Evolutionary conservation across 495 filamentous ascomycete genomes (phyloP).

Genomic region (Alectoria sarmentosa): DNA sequence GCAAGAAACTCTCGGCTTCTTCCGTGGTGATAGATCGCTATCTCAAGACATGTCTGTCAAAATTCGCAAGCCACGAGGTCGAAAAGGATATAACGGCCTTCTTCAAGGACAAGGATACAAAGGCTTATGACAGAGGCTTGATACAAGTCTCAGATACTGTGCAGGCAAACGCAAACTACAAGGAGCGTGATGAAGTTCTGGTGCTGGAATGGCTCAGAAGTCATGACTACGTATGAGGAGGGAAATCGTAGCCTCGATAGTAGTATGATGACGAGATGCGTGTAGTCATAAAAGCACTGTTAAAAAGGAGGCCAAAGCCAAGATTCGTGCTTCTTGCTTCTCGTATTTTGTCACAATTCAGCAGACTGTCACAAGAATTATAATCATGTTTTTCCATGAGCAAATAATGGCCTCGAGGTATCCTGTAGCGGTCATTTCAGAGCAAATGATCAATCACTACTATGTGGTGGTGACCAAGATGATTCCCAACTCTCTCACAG

Average conservation of each 20-base stretch:
- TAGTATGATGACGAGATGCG: not conserved
- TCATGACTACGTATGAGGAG: slow-evolving; percentile 47
- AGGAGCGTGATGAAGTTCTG: slow-evolving; percentile 57
- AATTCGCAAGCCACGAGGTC: slow-evolving; percentile 64
- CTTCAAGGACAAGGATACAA: slow-evolving; percentile 75
- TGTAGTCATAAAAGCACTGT: not conserved
- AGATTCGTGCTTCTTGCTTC: not conserved
- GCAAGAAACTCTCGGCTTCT: slow-evolving; percentile 64
- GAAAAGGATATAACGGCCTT: slow-evolving; percentile 73
- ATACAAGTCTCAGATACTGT: slow-evolving; percentile 76
- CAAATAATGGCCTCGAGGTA: not conserved
- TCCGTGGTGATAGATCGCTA: slow-evolving; percentile 84
- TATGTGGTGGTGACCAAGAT: not conserved
- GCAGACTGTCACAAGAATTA: not conserved
- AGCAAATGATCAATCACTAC: not conserved
- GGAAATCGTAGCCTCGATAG: not conserved
- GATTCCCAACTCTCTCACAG: no score
- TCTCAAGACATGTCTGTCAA: slow-evolving; percentile 64
- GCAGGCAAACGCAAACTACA: slow-evolving; percentile 67
- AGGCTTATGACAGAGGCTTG: slow-evolving; percentile 71
- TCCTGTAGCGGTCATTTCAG: not conserved
- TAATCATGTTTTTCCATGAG: not conserved
- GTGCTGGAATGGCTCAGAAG: slow-evolving; percentile 65
- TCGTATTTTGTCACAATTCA: not conserved
- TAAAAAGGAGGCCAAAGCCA: not conserved